Percentiles rank a stretch among this genome's conserved stretches.
phyloP scores from a whole-genome alignment of 768 basidiomycete species.

The Mycena albidolilacea region DNA sequence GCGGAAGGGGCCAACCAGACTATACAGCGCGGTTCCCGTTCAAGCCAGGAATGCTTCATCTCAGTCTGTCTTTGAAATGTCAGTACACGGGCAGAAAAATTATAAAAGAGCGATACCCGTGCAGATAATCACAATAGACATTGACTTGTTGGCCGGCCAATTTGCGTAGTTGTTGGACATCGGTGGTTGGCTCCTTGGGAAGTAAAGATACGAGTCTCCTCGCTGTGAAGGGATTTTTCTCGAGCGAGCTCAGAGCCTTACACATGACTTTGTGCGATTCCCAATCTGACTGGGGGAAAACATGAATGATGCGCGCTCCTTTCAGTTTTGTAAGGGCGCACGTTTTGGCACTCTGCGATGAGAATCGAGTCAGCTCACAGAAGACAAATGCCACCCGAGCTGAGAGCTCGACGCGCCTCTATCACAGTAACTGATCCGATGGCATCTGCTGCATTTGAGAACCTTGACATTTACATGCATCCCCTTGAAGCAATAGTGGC shows the following conservation, averaged over 20 bases:
- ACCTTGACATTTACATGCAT: no score
- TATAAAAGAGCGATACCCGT: conserved; percentile 18
- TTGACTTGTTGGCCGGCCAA: neutral
- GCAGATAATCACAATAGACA: conserved; percentile 14
- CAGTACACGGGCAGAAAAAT: conserved; percentile 24
- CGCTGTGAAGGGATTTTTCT: conserved; percentile 18
- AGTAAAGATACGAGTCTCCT: conserved; percentile 20
- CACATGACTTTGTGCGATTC: conserved; percentile 21
- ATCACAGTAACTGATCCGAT: no score
- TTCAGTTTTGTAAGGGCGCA: no score
- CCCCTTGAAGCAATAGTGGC: no score
- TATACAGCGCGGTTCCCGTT: conserved; percentile 21
- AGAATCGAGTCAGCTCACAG: no score
- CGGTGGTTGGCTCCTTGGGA: conserved; percentile 26
- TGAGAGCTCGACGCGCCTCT: no score
- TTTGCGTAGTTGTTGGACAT: conserved; percentile 15
- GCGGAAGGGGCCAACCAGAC: no score
- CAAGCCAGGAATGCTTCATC: conserved; percentile 22
- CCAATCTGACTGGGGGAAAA: conserved; percentile 27
- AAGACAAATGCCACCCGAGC: no score
- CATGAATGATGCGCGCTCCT: conserved; percentile 18
- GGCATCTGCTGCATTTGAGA: no score
- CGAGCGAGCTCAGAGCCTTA: conserved; percentile 27
- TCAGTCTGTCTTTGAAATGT: conserved; percentile 26
- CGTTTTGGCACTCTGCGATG: no score